Evolutionary conservation across 805 yeast genomes (phyloP).

Genomic region (Monosporozyma servazzii): DNA sequence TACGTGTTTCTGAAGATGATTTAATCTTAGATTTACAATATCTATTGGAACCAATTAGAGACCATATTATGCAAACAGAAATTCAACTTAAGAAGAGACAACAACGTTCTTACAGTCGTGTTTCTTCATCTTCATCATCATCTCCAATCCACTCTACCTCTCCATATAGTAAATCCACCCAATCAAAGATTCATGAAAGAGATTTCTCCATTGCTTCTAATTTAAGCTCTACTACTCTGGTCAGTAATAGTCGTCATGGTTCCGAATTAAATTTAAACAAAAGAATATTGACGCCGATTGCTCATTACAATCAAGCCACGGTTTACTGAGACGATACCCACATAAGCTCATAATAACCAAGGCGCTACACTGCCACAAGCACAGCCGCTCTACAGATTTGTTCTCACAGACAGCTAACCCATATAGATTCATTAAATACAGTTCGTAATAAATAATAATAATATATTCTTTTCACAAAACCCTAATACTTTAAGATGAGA

Average conservation of each 20-base stretch:
- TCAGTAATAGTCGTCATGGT: constrained; percentile 1
- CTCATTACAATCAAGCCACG: not conserved
- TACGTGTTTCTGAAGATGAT: constrained; percentile 58
- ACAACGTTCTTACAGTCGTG: not conserved
- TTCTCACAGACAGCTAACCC: too few species aligned
- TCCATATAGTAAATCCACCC: constrained; percentile 9
- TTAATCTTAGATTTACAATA: constrained; percentile 57
- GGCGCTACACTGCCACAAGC: too few species aligned
- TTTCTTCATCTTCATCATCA: too few species aligned
- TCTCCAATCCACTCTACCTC: constrained; percentile 12
- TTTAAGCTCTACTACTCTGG: constrained; percentile 12
- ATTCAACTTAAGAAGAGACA: constrained; percentile 15
- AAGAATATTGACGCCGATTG: not conserved
- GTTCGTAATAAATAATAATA: not conserved
- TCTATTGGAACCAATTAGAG: constrained; percentile 68
- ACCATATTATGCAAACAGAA: constrained; percentile 29
- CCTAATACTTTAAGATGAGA: too few species aligned
- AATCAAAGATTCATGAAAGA: not conserved
- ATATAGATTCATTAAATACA: not conserved
- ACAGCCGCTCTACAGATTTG: too few species aligned
- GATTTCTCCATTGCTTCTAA: constrained; percentile 7
- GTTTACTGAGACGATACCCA: not conserved
- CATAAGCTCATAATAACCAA: not conserved
- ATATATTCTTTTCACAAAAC: not conserved
- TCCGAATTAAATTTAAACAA: not conserved